Conservation (phyloP, 805 yeast genomes). For the Yarrowia keelungensis region DNA sequence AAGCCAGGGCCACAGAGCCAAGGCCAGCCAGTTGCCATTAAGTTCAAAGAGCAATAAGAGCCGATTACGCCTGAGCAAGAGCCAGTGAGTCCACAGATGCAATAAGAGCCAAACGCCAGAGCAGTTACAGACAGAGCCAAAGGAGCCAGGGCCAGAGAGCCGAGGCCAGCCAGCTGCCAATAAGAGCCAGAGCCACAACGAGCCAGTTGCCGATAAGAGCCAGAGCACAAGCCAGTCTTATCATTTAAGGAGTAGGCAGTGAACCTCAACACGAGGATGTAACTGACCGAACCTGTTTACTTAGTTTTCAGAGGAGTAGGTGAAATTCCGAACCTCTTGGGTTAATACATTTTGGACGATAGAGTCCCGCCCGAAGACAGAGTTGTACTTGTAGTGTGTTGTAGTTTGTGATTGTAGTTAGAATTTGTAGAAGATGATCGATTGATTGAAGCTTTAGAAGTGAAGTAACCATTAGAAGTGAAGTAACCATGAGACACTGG, state of each 20-base stretch:
- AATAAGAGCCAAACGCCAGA: constrained; percentile 2
- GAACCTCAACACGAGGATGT: not conserved
- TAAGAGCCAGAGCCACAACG: too few species aligned
- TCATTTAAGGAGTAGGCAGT: not conserved
- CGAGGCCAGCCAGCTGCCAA: not conserved
- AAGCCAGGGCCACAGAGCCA: too few species aligned
- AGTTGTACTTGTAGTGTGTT: not conserved
- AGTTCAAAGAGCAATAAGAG: constrained; percentile 11
- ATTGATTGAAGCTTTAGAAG: too few species aligned
- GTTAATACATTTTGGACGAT: not conserved
- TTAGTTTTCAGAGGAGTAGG: not conserved
- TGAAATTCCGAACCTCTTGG: constrained; percentile 3
- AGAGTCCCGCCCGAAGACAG: not conserved
- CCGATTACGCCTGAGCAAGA: not conserved
- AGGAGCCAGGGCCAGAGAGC: not conserved
- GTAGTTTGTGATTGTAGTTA: not conserved
- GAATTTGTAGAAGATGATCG: too few species aligned
- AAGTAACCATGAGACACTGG: too few species aligned
- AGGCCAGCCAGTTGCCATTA: too few species aligned
- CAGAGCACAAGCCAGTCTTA: not conserved
- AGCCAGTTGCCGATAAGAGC: constrained; percentile 6
- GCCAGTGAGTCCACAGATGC: not conserved
- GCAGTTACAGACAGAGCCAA: not conserved
- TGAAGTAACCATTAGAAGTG: too few species aligned
- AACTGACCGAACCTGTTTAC: not conserved